Conservation (phyloP, 805 yeast species). For the Wickerhamiella azymoides region DNA sequence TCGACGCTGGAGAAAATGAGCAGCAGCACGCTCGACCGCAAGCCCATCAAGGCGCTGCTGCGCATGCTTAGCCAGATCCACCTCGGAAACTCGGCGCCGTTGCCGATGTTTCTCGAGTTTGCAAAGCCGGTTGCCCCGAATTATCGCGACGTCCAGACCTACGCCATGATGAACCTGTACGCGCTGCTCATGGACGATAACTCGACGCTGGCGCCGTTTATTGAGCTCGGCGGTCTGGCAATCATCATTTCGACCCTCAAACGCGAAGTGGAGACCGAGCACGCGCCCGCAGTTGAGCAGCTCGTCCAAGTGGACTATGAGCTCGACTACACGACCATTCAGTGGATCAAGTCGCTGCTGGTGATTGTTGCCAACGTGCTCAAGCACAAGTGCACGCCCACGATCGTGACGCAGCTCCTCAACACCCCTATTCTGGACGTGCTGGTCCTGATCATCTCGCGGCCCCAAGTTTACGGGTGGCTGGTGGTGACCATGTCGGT, state of each 20-base stretch:
- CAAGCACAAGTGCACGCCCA: conserved; percentile 5
- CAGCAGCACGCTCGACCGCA: background rate
- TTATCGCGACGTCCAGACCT: conserved; percentile 4
- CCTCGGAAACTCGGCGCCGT: background rate
- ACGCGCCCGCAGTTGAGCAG: background rate
- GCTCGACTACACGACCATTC: conserved; percentile 4
- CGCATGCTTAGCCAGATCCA: conserved; percentile 2
- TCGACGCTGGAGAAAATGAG: background rate
- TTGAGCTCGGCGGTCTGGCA: background rate
- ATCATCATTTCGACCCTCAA: background rate
- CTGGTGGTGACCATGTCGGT: conserved; percentile 5
- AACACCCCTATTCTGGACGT: conserved; percentile 7
- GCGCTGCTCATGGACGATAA: conserved; percentile 4
- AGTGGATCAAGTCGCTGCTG: conserved; percentile 9
- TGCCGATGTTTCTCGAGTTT: conserved; percentile 2
- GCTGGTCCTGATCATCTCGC: background rate
- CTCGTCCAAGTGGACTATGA: conserved; percentile 7
- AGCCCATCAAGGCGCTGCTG: background rate
- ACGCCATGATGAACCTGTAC: conserved; percentile 6
- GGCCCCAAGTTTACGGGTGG: conserved; percentile 6
- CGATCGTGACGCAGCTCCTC: conserved; percentile 6
- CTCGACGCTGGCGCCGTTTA: background rate
- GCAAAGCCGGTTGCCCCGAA: background rate
- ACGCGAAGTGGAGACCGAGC: background rate
- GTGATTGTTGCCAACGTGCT: conserved; percentile 8